Evolutionary conservation across 495 filamentous ascomycete species (phyloP).

Genomic region (Penicillium antarcticum): DNA sequence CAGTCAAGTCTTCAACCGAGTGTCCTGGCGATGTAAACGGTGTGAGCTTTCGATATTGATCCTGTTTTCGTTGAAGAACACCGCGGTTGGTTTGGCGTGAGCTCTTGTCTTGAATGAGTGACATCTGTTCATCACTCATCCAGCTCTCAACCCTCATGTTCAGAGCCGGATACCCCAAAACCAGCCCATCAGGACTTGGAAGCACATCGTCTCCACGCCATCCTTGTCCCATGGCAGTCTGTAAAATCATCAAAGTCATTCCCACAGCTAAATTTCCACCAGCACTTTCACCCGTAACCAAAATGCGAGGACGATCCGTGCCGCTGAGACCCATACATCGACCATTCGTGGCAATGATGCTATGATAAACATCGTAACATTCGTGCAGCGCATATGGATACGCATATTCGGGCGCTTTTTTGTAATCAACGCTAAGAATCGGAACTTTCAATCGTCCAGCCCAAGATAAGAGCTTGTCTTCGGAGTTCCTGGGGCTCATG

Average conservation of each 20-base stretch:
- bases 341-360: conserved; percentile 70
- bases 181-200: conserved; percentile 74
- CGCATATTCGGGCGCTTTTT: conserved; percentile 89
- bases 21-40: conserved; percentile 62
- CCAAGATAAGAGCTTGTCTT: conserved; percentile 91
- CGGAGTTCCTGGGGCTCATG: conserved; percentile 86
- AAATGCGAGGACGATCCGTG: conserved; percentile 62
- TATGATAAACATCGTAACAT: conserved; percentile 90
- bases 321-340: conserved; percentile 84
- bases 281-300: conserved; percentile 88
- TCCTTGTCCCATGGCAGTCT: conserved; percentile 58
- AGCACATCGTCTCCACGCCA: conserved; percentile 59
- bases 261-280: conserved; percentile 87
- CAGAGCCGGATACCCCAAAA: conserved; percentile 84
- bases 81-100: conserved; percentile 71
- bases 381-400: conserved; percentile 96
- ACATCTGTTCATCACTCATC: conserved; percentile 99
- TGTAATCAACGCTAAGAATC: conserved; percentile 87
- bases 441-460: conserved; percentile 80
- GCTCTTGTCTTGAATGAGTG: conserved; percentile 80
- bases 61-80: conserved; percentile 74
- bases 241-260: conserved; percentile 80
- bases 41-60: conserved; percentile 59
- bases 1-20: conserved; percentile 50
- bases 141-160: conserved; percentile 98